Percentiles rank a stretch among this genome's conserved stretches.
Conservation (phyloP, 257 asterid genomes). For the Galeopsis tetrahit region DNA sequence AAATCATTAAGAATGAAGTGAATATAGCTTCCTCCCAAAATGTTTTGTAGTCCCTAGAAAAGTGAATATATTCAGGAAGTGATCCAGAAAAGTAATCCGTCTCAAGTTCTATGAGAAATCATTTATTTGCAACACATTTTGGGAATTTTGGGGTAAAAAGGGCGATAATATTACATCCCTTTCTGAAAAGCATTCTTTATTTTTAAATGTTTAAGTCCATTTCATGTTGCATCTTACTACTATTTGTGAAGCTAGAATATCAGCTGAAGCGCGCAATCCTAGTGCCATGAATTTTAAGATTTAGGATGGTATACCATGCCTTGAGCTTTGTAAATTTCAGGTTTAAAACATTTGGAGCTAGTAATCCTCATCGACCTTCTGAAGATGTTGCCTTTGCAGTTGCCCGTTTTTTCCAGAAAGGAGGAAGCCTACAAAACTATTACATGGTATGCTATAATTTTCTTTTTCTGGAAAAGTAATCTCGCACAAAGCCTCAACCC, state of each 20-base stretch:
- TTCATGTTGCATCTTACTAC: slow-evolving; percentile 13
- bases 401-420: slow-evolving; percentile 93
- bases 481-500: slow-evolving; percentile 12
- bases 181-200: not conserved
- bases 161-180: not conserved
- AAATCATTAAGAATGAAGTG: not conserved
- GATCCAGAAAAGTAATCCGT: not conserved
- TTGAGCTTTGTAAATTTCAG: slow-evolving; percentile 42
- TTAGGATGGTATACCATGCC: slow-evolving; percentile 14
- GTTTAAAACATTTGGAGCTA: slow-evolving; percentile 89
- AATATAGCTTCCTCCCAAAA: not conserved
- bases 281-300: slow-evolving; percentile 16
- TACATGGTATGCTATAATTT: slow-evolving; percentile 66
- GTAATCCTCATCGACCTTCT: slow-evolving; percentile 89
- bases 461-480: slow-evolving; percentile 14
- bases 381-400: slow-evolving; percentile 94
- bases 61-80: not conserved
- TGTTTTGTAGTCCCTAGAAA: slow-evolving; percentile 9
- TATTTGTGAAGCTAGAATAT: slow-evolving; percentile 16
- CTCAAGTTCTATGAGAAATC: not conserved
- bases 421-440: slow-evolving; percentile 92
- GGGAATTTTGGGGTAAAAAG: slow-evolving; percentile 1
- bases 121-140: not conserved
- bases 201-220: not conserved
- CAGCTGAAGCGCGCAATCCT: not conserved